Percentiles rank a stretch among this genome's conserved stretches.
These are phyloP conservation scores for Selaginella tamariscina DNA, from an alignment of 75 land plant species.

Conservation along the genomic window DNA sequence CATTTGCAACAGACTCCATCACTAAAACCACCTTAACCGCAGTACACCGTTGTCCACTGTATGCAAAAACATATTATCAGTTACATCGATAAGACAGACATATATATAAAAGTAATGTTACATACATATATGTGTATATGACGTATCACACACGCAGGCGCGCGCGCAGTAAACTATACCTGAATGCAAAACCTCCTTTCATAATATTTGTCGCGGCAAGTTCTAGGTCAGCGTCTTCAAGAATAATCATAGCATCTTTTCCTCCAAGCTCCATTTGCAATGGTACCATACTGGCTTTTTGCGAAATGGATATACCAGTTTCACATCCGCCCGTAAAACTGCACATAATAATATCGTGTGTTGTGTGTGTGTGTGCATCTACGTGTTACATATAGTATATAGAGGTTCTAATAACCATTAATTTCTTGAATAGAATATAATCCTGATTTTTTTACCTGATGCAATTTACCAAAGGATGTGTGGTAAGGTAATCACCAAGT, in stretches of 20 bases:
- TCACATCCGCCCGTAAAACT: constrained; percentile 12
- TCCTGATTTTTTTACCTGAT: neutral
- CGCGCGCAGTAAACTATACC: neutral
- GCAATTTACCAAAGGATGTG: constrained; percentile 1
- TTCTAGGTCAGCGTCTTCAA: constrained; percentile 9
- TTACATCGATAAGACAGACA: neutral
- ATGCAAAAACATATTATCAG: neutral
- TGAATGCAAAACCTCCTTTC: constrained; percentile 1
- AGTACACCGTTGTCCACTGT: constrained; percentile 11
- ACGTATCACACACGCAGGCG: too few relatives aligned
- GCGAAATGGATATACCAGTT: constrained; percentile 3
- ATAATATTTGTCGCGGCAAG: constrained; percentile 8
- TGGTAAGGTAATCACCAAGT: constrained; percentile 6
- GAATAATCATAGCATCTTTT: constrained; percentile 4
- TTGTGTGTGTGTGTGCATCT: neutral
- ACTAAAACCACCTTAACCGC: constrained; percentile 1
- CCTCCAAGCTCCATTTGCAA: constrained; percentile 14
- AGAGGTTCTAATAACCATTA: neutral
- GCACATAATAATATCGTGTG: neutral
- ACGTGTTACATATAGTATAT: too few relatives aligned
- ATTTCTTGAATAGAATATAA: neutral
- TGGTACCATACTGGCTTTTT: constrained; percentile 7
- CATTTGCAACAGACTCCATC: constrained; percentile 3
- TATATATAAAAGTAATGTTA: constrained; percentile 2
- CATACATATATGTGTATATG: too few relatives aligned